Percentiles rank a stretch among this genome's conserved stretches.
Evolutionary conservation across 495 filamentous ascomycete species (phyloP).

Genomic region (Tuber magnatum): DNA sequence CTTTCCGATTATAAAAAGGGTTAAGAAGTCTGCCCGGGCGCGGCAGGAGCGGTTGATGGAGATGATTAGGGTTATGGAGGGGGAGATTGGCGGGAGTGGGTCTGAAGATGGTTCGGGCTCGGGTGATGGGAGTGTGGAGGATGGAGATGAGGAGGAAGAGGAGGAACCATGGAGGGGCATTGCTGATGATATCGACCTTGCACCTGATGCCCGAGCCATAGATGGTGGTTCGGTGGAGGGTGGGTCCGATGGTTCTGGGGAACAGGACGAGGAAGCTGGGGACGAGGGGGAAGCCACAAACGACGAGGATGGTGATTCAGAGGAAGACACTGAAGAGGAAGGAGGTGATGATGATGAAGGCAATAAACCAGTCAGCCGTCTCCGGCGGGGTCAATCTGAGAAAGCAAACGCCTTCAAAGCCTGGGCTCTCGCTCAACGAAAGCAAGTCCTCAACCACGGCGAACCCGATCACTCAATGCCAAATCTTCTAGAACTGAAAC

Average conservation of each 20-base stretch:
- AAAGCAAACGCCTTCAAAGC: slow-evolving; percentile 71
- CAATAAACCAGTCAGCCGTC: slow-evolving; percentile 44
- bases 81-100: slow-evolving; percentile 10
- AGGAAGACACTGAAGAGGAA: slow-evolving; percentile 35
- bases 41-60: slow-evolving; percentile 28
- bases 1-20: slow-evolving; percentile 70
- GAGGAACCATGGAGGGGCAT: slow-evolving; percentile 30
- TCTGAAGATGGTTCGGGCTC: slow-evolving; percentile 28
- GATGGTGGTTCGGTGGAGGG: slow-evolving; percentile 39
- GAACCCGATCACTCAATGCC: slow-evolving; percentile 29
- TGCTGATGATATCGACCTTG: slow-evolving; percentile 18
- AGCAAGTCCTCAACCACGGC: slow-evolving; percentile 54
- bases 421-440: slow-evolving; percentile 82
- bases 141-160: slow-evolving; percentile 34
- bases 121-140: slow-evolving; percentile 16
- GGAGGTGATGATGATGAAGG: slow-evolving; percentile 43
- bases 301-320: slow-evolving; percentile 40
- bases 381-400: slow-evolving; percentile 33
- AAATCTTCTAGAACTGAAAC: slow-evolving; percentile 20
- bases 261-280: slow-evolving; percentile 41
- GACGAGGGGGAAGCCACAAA: slow-evolving; percentile 40
- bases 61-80: slow-evolving; percentile 23
- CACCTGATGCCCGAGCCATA: not conserved
- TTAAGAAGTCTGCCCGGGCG: slow-evolving; percentile 45
- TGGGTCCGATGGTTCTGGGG: slow-evolving; percentile 27